A percentile compares a stretch with the other conserved stretches of the same genome.
phyloP scores from a whole-genome alignment of 2,329 filamentous ascomycete genomes.

The Curvularia lunata region DNA sequence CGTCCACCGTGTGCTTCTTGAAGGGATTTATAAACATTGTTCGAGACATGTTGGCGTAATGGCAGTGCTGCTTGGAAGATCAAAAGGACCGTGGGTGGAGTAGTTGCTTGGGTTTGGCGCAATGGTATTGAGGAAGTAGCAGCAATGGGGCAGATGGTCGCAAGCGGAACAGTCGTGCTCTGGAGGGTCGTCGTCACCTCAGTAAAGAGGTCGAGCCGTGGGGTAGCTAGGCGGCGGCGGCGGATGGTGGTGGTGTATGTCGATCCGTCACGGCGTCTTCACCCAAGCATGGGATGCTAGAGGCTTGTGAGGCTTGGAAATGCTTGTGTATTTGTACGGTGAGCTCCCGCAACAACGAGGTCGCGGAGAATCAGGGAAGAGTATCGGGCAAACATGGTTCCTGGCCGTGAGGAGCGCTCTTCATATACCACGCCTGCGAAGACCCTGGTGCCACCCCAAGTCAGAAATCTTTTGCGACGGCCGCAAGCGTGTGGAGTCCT shows the following conservation, averaged over 20 bases:
- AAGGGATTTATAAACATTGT: slow-evolving; percentile 57
- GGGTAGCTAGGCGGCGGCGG: slow-evolving; percentile 2
- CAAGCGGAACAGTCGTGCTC: slow-evolving; percentile 12
- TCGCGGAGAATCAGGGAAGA: slow-evolving; percentile 2
- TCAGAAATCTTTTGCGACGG: slow-evolving; percentile 13
- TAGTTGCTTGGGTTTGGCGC: slow-evolving; percentile 23
- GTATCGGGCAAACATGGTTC: slow-evolving; percentile 1
- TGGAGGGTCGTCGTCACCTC: slow-evolving; percentile 4
- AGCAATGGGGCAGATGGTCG: slow-evolving; percentile 15
- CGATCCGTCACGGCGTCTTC: slow-evolving; percentile 27
- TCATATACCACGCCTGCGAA: slow-evolving; percentile 9
- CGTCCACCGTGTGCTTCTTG: slow-evolving; percentile 57
- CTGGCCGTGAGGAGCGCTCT: background rate
- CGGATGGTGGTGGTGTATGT: slow-evolving; percentile 4
- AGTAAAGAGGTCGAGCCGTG: slow-evolving; percentile 5
- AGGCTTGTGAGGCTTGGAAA: slow-evolving; percentile 35
- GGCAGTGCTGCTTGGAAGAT: slow-evolving; percentile 10
- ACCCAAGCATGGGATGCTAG: slow-evolving; percentile 28
- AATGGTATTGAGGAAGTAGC: slow-evolving; percentile 6
- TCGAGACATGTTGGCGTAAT: slow-evolving; percentile 44
- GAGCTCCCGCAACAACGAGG: slow-evolving; percentile 9
- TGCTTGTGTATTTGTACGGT: slow-evolving; percentile 31
- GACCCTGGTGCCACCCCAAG: slow-evolving; percentile 5
- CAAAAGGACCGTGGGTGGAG: slow-evolving; percentile 4
- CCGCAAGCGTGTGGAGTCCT: slow-evolving; percentile 14